phyloP scores from a whole-genome alignment of 768 basidiomycete species.

The Obba rivulosa region DNA sequence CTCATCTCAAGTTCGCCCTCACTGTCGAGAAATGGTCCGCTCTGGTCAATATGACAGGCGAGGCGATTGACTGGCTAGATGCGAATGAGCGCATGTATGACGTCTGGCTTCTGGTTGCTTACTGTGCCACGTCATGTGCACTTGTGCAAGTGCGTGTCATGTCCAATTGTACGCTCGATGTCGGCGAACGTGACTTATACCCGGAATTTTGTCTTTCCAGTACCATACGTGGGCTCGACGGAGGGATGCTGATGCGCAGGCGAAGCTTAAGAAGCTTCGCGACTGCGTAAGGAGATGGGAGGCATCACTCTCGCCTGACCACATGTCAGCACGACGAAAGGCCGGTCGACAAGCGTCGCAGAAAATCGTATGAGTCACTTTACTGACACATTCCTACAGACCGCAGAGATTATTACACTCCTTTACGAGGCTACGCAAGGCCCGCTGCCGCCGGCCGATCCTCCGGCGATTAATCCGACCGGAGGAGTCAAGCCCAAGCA shows the following conservation, averaged over 20 bases:
- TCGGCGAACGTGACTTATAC: neutral
- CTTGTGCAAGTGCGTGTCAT: conserved; percentile 70
- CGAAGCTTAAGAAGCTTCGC: conserved; percentile 70
- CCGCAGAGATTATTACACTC: conserved; percentile 86
- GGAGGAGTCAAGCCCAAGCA: conserved; percentile 59
- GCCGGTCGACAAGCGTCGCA: conserved; percentile 36
- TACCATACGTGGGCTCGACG: conserved; percentile 93
- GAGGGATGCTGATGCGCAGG: conserved; percentile 68
- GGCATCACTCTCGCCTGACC: conserved; percentile 78
- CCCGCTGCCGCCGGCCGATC: conserved; percentile 40
- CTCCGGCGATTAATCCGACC: conserved; percentile 72
- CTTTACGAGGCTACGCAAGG: conserved; percentile 93
- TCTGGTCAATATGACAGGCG: conserved; percentile 67
- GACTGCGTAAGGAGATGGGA: conserved; percentile 90
- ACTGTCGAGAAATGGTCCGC: conserved; percentile 76
- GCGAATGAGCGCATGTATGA: conserved; percentile 77
- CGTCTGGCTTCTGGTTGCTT: conserved; percentile 81
- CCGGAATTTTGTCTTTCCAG: conserved; percentile 35
- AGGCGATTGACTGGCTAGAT: conserved; percentile 88
- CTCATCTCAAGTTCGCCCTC: conserved; percentile 81
- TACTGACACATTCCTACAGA: conserved; percentile 40
- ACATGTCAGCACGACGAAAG: conserved; percentile 93
- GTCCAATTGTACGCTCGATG: neutral
- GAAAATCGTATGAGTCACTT: conserved; percentile 2
- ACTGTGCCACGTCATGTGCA: conserved; percentile 84